Conservation (phyloP, 805 yeast genomes). For the Kluyveromyces aestuarii region DNA sequence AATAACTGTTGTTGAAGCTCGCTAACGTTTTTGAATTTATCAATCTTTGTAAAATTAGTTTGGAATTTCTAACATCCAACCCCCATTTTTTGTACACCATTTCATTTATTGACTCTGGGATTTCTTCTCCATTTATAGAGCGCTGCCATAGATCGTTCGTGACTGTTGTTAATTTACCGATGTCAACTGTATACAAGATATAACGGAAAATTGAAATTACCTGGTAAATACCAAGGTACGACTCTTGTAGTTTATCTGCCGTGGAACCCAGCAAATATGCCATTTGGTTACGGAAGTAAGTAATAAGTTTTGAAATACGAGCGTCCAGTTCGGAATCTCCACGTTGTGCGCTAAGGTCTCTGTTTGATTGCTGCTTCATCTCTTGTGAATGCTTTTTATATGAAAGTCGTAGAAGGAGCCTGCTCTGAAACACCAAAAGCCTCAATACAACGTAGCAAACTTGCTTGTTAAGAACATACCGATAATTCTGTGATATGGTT, state of each 20-base stretch:
- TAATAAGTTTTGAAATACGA: too few species aligned
- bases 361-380: too few species aligned
- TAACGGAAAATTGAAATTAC: constrained; percentile 11
- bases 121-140: neutral
- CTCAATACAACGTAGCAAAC: constrained; percentile 7
- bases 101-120: constrained; percentile 5
- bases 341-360: too few species aligned
- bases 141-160: constrained; percentile 8
- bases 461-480: constrained; percentile 8
- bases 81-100: constrained; percentile 18
- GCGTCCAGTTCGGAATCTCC: too few species aligned
- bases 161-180: constrained; percentile 3
- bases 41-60: constrained; percentile 7
- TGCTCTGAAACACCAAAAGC: constrained; percentile 10
- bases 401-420: too few species aligned
- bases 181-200: constrained; percentile 9
- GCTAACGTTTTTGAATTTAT: constrained; percentile 4
- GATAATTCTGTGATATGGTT: constrained; percentile 1
- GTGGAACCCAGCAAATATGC: too few species aligned
- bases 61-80: constrained; percentile 6
- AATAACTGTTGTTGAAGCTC: neutral
- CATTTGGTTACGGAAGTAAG: too few species aligned
- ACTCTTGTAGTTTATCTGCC: neutral
- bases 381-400: too few species aligned
- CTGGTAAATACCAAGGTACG: constrained; percentile 10